A percentile compares a stretch with the other conserved stretches of the same genome.
phyloP scores from a whole-genome alignment of 805 yeast genomes.

The Candida sphagnicola region DNA sequence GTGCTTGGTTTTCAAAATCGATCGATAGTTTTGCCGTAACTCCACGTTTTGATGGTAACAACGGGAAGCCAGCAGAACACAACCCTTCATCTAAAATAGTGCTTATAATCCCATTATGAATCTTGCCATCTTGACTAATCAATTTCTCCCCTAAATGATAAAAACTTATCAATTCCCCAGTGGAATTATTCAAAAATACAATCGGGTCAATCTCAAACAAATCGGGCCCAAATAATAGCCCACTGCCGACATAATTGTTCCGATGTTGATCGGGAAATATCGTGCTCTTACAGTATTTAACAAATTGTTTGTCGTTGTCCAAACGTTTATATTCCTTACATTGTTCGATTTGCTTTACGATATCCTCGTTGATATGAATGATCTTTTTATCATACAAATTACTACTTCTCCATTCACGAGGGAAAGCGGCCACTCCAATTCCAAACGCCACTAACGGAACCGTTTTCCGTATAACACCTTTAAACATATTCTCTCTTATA shows the following conservation, averaged over 20 bases:
- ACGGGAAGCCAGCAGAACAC: conserved; percentile 81
- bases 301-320: conserved; percentile 10
- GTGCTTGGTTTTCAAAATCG: conserved; percentile 60
- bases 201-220: conserved; percentile 75
- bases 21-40: conserved; percentile 79
- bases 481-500: conserved; percentile 18
- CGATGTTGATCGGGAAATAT: conserved; percentile 56
- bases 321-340: conserved; percentile 18
- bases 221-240: conserved; percentile 64
- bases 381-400: conserved; percentile 11
- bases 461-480: conserved; percentile 20
- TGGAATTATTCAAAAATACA: conserved; percentile 47
- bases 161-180: conserved; percentile 57
- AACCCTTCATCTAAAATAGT: conserved; percentile 81
- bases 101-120: conserved; percentile 79
- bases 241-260: conserved; percentile 64
- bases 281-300: conserved; percentile 11
- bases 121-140: conserved; percentile 64
- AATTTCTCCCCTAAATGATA: conserved; percentile 67
- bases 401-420: conserved; percentile 21
- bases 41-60: conserved; percentile 76
- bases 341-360: conserved; percentile 15
- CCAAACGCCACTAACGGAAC: conserved; percentile 30
- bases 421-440: conserved; percentile 24
- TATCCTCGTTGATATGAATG: conserved; percentile 15